These are phyloP conservation scores for Botrytis tulipae DNA, from an alignment of 2,329 filamentous ascomycete species.

Conservation along the genomic window DNA sequence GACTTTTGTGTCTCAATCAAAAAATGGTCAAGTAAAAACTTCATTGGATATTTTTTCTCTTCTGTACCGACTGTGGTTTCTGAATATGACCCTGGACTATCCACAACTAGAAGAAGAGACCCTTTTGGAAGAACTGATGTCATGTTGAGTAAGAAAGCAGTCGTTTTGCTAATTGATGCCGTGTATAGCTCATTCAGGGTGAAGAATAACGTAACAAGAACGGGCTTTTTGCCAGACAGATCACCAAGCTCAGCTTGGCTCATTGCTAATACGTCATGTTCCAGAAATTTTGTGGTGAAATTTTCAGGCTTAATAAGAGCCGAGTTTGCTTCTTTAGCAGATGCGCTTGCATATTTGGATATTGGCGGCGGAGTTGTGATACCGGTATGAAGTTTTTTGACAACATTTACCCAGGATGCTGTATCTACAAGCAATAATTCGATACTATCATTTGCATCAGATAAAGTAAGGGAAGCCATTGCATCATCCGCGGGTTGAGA, in stretches of 20 bases:
- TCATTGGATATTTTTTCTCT: slow-evolving; percentile 81
- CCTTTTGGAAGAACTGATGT: slow-evolving; percentile 56
- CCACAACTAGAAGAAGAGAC: slow-evolving; percentile 77
- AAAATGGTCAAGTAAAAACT: slow-evolving; percentile 84
- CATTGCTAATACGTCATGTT: slow-evolving; percentile 51
- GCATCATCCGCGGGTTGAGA: slow-evolving; percentile 15
- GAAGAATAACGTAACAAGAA: slow-evolving; percentile 82
- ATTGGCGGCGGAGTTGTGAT: slow-evolving; percentile 53
- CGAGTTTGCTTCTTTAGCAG: slow-evolving; percentile 46
- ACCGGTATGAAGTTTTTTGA: slow-evolving; percentile 54
- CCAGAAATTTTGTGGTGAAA: slow-evolving; percentile 46
- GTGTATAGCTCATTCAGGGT: slow-evolving; percentile 95
- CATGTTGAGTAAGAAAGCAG: slow-evolving; percentile 69
- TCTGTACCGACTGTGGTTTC: slow-evolving; percentile 65
- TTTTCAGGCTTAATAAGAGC: slow-evolving; percentile 45
- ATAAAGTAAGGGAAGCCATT: slow-evolving; percentile 23
- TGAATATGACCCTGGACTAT: slow-evolving; percentile 92
- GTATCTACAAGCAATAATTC: slow-evolving; percentile 72
- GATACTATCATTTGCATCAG: slow-evolving; percentile 20
- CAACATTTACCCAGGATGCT: slow-evolving; percentile 70
- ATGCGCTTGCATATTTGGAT: slow-evolving; percentile 53
- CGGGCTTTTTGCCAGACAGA: slow-evolving; percentile 39
- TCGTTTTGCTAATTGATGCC: slow-evolving; percentile 68
- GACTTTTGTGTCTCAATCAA: slow-evolving; percentile 52
- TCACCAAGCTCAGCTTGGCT: slow-evolving; percentile 38